phyloP scores from a whole-genome alignment of 2,329 filamentous ascomycete species.

The Ascochyta pisi region DNA sequence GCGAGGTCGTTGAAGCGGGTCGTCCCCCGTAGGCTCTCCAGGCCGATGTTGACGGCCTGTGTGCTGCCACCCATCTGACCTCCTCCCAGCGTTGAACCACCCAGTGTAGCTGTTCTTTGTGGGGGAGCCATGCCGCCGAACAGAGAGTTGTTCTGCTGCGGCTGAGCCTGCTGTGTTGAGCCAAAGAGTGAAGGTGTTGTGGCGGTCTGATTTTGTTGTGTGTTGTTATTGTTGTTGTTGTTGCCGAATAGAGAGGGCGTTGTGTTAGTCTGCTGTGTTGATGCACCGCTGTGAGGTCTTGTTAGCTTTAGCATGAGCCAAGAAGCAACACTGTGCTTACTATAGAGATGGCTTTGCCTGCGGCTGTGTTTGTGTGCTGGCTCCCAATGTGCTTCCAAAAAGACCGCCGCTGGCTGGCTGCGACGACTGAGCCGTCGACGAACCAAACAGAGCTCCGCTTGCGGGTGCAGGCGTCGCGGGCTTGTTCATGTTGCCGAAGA shows the following conservation, averaged over 20 bases:
- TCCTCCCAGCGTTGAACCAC: constrained; percentile 31
- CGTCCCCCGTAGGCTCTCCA: constrained; percentile 77
- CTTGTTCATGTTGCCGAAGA: constrained; percentile 49
- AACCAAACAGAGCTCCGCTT: constrained; percentile 46
- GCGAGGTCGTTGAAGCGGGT: constrained; percentile 92
- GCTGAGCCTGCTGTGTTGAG: constrained; percentile 34
- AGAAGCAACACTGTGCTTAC: constrained; percentile 35
- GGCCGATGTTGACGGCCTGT: constrained; percentile 39
- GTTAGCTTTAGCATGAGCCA: constrained; percentile 34
- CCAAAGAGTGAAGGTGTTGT: constrained; percentile 44
- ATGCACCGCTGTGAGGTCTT: constrained; percentile 40
- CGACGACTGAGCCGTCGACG: constrained; percentile 36
- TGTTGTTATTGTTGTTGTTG: constrained; percentile 24
- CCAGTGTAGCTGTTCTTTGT: constrained; percentile 35
- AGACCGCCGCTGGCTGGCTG: constrained; percentile 38
- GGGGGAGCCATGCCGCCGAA: constrained; percentile 45
- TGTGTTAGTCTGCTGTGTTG: constrained; percentile 39
- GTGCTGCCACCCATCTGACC: constrained; percentile 37
- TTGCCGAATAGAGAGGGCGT: constrained; percentile 40
- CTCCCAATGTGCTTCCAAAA: constrained; percentile 46
- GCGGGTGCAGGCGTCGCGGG: constrained; percentile 34
- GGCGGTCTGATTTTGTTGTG: constrained; percentile 39
- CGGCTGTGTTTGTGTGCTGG: constrained; percentile 33
- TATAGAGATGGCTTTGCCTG: constrained; percentile 47
- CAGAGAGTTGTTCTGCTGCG: constrained; percentile 40